Evolutionary conservation across 2,329 filamentous ascomycete species (phyloP), one percentile per base, ranked within the genome.

Genomic region (Fusarium anguioides): DNA sequence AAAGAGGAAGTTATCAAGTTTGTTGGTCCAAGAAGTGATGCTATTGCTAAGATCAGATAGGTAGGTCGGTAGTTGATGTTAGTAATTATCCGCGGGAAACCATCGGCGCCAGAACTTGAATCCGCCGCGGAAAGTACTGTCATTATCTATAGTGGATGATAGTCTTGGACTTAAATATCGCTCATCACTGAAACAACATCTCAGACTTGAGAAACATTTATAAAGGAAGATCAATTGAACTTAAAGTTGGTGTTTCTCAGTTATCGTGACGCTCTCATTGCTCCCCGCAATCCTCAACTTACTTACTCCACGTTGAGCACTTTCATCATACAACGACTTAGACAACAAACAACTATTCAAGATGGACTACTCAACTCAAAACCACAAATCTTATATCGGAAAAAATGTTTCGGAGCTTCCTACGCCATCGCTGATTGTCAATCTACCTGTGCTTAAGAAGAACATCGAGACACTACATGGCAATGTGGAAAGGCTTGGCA

Each of bases 391-490:
- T 8, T 81, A 76, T 44, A 76, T 81, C 35, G 78, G 77, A 26
- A 75, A 69, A 20, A 71, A 74, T 6, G 70, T 71, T 8, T 70
- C 70, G 0, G 74, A 78, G 15, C 75, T 82, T 4, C 79, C 78
- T 5, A 79, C 77, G 3, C 80, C 79, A 1, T 72, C 80, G 1
- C 53, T 82, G 11, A 56, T 81, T n/a, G 66, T 82, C 29, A 79
- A 75, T 65, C 72, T 78, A 45, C 75, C 78, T 1, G 66, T 77
- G 2, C 61, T 82, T 5, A 74, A 81, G 68, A 71, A 60, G 31
- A 82, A 82, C 45, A 75, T 79, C 36, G 67, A 75, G 5, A 71
- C 60, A 8, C 60, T 82, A 3, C 77, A 78, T 18, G 67, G 69
- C 3, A 79, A 82, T 75, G 79, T 82, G 11, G 74, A 80, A 21